A percentile compares a stretch with the other conserved stretches of the same genome.
Conservation (phyloP, 768 basidiomycete species). For the Tricholoma matsutake region DNA sequence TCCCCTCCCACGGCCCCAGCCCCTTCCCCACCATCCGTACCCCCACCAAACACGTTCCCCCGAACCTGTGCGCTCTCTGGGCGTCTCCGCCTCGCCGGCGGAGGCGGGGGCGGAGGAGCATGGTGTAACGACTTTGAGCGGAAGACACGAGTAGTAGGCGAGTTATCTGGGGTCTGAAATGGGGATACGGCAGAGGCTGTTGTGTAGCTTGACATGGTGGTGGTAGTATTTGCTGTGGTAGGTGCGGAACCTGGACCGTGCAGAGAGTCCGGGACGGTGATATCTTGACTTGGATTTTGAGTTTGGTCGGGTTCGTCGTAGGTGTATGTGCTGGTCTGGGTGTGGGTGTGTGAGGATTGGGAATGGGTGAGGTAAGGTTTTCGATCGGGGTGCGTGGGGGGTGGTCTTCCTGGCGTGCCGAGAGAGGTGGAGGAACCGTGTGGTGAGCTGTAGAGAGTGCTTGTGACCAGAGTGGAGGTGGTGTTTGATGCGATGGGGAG, state of each 20-base stretch:
- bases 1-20: conserved; percentile 2
- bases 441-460: background rate
- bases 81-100: conserved; percentile 47
- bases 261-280: background rate
- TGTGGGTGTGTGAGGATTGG: background rate
- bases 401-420: conserved; percentile 3
- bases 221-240: background rate
- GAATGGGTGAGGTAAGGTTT: conserved; percentile 24
- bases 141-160: conserved; percentile 38
- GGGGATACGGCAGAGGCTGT: conserved; percentile 11
- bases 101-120: conserved; percentile 34
- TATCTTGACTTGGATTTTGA: conserved; percentile 2
- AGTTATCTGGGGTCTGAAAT: conserved; percentile 17
- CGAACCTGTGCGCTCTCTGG: conserved; percentile 64
- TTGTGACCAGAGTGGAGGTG: background rate
- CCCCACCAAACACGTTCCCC: conserved; percentile 8
- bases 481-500: background rate
- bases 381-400: conserved; percentile 58
- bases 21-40: background rate
- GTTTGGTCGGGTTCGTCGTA: background rate
- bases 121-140: conserved; percentile 58
- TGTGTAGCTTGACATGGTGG: conserved; percentile 12
- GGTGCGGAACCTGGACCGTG: background rate
- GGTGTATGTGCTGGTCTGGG: background rate
- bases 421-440: background rate